Percentiles rank a stretch among this genome's conserved stretches.
phyloP scores from a whole-genome alignment of 2,329 filamentous ascomycete genomes.

The Rhytidhysteron rufulum region DNA sequence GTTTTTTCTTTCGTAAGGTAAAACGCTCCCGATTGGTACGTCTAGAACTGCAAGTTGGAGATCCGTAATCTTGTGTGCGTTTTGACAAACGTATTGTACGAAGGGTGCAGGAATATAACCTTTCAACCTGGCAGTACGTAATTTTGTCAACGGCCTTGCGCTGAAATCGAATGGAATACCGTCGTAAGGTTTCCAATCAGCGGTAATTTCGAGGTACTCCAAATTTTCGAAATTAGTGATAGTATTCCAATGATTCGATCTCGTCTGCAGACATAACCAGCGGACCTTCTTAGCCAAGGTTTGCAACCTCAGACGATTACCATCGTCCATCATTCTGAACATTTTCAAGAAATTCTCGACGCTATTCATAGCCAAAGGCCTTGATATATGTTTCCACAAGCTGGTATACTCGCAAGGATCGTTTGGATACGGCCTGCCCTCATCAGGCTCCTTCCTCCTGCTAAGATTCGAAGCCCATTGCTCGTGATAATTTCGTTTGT shows the following conservation, averaged over 20 bases:
- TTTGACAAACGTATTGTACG: slow-evolving; percentile 4
- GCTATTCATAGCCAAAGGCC: not conserved
- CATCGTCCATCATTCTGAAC: not conserved
- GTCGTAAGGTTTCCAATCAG: not conserved
- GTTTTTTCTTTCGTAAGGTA: not conserved
- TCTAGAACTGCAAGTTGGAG: slow-evolving; percentile 9
- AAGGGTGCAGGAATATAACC: slow-evolving; percentile 10
- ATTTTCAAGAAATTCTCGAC: not conserved
- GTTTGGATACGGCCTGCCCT: not conserved
- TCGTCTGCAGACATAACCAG: slow-evolving; percentile 7
- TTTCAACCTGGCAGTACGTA: slow-evolving; percentile 9
- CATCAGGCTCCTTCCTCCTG: not conserved
- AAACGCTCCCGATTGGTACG: slow-evolving; percentile 3
- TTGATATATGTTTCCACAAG: not conserved
- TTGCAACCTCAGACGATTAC: not conserved
- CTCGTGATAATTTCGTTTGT: not conserved
- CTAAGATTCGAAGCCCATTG: not conserved
- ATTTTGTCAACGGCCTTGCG: slow-evolving; percentile 2
- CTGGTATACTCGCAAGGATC: not conserved
- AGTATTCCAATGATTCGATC: slow-evolving; percentile 8
- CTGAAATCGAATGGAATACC: not conserved
- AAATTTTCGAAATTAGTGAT: slow-evolving; percentile 8
- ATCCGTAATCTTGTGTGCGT: slow-evolving; percentile 2
- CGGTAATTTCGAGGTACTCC: slow-evolving; percentile 10
- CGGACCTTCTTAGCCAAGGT: slow-evolving; percentile 4